Evolutionary conservation across 495 filamentous ascomycete species (phyloP).

Genomic region (Arthonia radiata): DNA sequence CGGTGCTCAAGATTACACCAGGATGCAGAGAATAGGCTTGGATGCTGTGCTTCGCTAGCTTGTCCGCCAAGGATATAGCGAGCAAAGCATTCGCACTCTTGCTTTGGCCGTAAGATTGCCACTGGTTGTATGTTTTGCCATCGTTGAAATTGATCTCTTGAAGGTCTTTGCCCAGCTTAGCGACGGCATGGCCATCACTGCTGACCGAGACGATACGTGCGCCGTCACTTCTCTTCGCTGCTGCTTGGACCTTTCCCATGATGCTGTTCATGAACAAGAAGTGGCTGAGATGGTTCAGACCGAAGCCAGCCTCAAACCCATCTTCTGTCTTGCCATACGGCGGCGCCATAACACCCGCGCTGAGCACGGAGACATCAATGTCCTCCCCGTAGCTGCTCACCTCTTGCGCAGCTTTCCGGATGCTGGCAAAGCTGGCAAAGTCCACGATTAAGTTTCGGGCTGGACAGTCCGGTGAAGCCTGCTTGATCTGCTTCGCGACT

Average conservation of each 20-base stretch:
- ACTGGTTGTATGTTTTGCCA: slow-evolving; percentile 16
- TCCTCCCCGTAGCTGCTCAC: neutral
- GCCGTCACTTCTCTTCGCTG: slow-evolving; percentile 10
- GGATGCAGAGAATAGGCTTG: slow-evolving; percentile 3
- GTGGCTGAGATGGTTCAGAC: slow-evolving; percentile 35
- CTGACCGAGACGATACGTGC: slow-evolving; percentile 16
- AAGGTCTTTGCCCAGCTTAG: slow-evolving; percentile 18
- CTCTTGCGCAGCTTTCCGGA: slow-evolving; percentile 1
- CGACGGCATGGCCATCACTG: slow-evolving; percentile 18
- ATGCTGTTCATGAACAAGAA: slow-evolving; percentile 32
- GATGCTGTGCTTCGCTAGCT: neutral
- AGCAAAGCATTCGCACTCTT: slow-evolving; percentile 37
- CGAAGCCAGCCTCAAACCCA: slow-evolving; percentile 32
- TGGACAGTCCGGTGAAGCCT: slow-evolving; percentile 6
- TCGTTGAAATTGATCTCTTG: slow-evolving; percentile 28
- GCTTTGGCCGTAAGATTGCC: slow-evolving; percentile 25
- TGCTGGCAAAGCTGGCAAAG: neutral
- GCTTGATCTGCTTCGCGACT: slow-evolving; percentile 17
- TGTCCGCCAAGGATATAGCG: slow-evolving; percentile 19
- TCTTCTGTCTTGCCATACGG: slow-evolving; percentile 15
- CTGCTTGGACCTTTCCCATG: slow-evolving; percentile 19
- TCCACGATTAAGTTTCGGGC: slow-evolving; percentile 1
- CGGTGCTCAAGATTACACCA: slow-evolving; percentile 2
- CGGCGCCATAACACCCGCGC: slow-evolving; percentile 11
- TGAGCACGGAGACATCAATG: slow-evolving; percentile 15